phyloP scores from a whole-genome alignment of 129 eudicot species.

The carrot (Daucus carota) region DH1_v3.0 NC_030383.2:6536001-6536500 shows the following conservation, averaged over 20 bases:
- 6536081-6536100: constrained; percentile 84
- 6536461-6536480: too few relatives aligned
- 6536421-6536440: neutral
- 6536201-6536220: constrained; percentile 29
- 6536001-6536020: constrained; percentile 54
- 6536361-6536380: constrained; percentile 12
- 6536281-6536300: too few relatives aligned
- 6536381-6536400: constrained; percentile 5
- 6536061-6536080: constrained; percentile 93
- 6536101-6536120: constrained; percentile 60
- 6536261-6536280: constrained; percentile 16
- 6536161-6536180: constrained; percentile 24
- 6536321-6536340: constrained; percentile 4
- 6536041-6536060: constrained; percentile 91
- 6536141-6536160: constrained; percentile 22
- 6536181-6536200: constrained; percentile 25
- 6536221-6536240: constrained; percentile 39
- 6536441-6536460: neutral
- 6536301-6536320: too few relatives aligned
- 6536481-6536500: too few relatives aligned
- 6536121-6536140: constrained; percentile 34
- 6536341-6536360: neutral
- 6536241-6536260: constrained; percentile 37
- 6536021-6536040: constrained; percentile 74
- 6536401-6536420: neutral